phyloP scores from a whole-genome alignment of 805 yeast species.

The Yueomyces sp. region DNA sequence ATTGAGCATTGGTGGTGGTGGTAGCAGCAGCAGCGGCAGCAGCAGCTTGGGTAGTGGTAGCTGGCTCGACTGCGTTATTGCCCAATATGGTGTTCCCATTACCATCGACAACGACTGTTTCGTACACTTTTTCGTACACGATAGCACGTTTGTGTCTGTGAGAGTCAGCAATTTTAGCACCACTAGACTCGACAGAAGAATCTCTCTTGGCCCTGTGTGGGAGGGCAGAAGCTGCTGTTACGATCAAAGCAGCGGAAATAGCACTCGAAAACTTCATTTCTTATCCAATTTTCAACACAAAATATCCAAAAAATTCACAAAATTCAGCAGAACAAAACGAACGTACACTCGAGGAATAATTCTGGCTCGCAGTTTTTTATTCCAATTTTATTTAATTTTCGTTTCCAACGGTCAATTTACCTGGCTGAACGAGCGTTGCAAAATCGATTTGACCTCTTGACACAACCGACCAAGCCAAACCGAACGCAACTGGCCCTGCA shows the following conservation, averaged over 20 bases:
- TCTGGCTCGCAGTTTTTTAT: too few species aligned
- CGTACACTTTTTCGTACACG: slow-evolving; percentile 34
- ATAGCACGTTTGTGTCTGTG: slow-evolving; percentile 37
- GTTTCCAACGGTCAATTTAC: too few species aligned
- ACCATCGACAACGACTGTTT: slow-evolving; percentile 36
- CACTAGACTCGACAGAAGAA: slow-evolving; percentile 2
- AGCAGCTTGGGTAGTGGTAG: slow-evolving; percentile 5
- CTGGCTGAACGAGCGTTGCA: too few species aligned
- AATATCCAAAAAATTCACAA: too few species aligned
- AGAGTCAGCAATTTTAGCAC: background rate
- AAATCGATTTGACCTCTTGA: too few species aligned
- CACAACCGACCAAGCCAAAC: too few species aligned
- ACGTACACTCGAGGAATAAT: too few species aligned
- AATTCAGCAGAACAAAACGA: too few species aligned
- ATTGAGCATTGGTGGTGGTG: slow-evolving; percentile 6
- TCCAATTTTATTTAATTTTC: too few species aligned
- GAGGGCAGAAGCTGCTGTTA: background rate
- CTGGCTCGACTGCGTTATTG: background rate
- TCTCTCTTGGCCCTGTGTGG: slow-evolving; percentile 2
- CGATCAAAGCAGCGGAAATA: background rate
- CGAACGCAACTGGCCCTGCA: too few species aligned
- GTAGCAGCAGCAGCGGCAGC: slow-evolving; percentile 8
- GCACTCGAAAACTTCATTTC: background rate
- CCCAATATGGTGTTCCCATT: slow-evolving; percentile 27
- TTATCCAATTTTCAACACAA: too few species aligned